Percentiles rank a stretch among this genome's conserved stretches.
These are phyloP conservation scores for Fagopyrum esculentum DNA, from an alignment of 148 eudicot genomes.

Conservation along the genomic window DNA sequence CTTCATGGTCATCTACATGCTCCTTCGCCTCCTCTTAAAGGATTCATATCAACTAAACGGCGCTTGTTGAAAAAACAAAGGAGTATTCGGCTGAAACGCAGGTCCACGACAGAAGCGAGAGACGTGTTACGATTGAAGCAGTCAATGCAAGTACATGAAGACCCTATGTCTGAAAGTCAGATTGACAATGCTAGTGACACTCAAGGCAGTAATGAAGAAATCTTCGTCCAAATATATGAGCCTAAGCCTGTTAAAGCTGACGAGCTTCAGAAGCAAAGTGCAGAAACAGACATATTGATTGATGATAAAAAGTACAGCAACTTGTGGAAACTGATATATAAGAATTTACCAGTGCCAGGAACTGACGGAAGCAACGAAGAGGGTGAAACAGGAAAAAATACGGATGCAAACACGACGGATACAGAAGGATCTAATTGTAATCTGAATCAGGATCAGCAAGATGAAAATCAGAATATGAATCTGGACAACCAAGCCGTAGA, in stretches of 20 bases:
- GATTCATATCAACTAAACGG: slow-evolving; percentile 39
- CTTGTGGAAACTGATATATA: slow-evolving; percentile 9
- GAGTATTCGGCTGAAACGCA: slow-evolving; percentile 26
- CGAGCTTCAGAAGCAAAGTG: slow-evolving; percentile 1
- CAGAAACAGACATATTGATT: background rate
- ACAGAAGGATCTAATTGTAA: background rate
- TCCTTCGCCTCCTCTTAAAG: slow-evolving; percentile 39
- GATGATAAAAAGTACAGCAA: background rate
- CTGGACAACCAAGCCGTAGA: slow-evolving; percentile 1
- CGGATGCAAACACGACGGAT: background rate
- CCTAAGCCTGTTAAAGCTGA: slow-evolving; percentile 11
- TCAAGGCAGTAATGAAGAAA: slow-evolving; percentile 13
- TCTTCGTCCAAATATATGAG: slow-evolving; percentile 21
- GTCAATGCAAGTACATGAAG: slow-evolving; percentile 19
- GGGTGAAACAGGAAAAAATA: background rate
- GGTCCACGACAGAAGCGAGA: slow-evolving; percentile 16
- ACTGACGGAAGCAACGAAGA: background rate
- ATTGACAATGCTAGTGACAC: background rate
- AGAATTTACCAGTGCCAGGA: slow-evolving; percentile 4
- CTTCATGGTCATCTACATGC: slow-evolving; percentile 55
- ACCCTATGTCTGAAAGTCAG: slow-evolving; percentile 8
- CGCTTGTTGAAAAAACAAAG: slow-evolving; percentile 34
- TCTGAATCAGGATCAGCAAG: background rate
- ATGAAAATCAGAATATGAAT: slow-evolving; percentile 4
- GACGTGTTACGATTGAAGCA: slow-evolving; percentile 17